These are phyloP conservation scores for Chaetoscypha palmicola DNA, from an alignment of 2,329 filamentous ascomycete species.

Conservation along the genomic window DNA sequence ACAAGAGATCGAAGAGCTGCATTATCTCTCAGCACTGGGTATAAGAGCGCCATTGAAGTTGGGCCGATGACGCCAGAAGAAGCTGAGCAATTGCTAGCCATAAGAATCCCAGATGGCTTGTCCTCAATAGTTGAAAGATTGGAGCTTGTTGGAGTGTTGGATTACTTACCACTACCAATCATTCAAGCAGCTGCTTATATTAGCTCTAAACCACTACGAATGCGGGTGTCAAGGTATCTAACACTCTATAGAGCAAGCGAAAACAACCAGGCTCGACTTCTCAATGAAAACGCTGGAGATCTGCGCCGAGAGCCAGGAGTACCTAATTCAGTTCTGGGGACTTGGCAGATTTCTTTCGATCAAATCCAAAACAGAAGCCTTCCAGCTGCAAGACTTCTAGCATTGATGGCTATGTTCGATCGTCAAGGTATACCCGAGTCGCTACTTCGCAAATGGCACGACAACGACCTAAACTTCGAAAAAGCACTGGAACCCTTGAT, in stretches of 20 bases:
- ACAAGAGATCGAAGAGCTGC: too few relatives aligned
- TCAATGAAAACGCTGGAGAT: conserved; percentile 28
- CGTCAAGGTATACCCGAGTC: conserved; percentile 20
- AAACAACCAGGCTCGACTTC: conserved; percentile 23
- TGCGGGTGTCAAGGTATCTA: conserved; percentile 34
- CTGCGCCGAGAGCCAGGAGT: conserved; percentile 30
- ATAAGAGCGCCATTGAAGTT: conserved; percentile 8
- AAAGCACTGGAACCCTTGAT: neutral
- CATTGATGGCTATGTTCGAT: conserved; percentile 21
- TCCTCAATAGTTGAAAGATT: conserved; percentile 3
- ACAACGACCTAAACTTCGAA: conserved; percentile 12
- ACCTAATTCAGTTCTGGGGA: conserved; percentile 31
- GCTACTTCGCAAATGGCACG: conserved; percentile 8
- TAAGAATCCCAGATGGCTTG: conserved; percentile 9
- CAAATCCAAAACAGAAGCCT: conserved; percentile 29
- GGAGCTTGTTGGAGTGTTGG: conserved; percentile 21
- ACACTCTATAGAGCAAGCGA: conserved; percentile 32
- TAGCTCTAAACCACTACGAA: conserved; percentile 18
- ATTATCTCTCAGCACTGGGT: too few relatives aligned
- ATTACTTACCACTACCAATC: conserved; percentile 27
- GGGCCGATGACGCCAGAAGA: conserved; percentile 8
- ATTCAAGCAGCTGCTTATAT: conserved; percentile 28
- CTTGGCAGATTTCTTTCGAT: conserved; percentile 34
- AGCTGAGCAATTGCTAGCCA: conserved; percentile 9
- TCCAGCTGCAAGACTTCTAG: conserved; percentile 15